A percentile compares a stretch with the other conserved stretches of the same genome.
These are phyloP conservation scores for Suillus plorans DNA, from an alignment of 768 basidiomycete genomes.

Conservation along the genomic window DNA sequence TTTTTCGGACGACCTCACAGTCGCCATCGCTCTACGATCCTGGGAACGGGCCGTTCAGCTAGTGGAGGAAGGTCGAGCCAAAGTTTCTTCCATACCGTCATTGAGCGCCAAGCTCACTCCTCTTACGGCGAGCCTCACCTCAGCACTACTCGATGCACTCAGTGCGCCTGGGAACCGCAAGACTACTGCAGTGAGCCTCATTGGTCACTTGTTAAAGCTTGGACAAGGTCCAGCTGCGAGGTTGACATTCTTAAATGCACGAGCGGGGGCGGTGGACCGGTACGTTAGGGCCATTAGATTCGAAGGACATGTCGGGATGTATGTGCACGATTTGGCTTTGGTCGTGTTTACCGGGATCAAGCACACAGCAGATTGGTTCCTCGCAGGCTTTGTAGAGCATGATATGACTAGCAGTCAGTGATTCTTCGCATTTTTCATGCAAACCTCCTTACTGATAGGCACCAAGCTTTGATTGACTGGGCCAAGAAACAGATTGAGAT, in stretches of 20 bases:
- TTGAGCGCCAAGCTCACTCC: conserved; percentile 60
- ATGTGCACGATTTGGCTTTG: conserved; percentile 83
- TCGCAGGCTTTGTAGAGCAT: conserved; percentile 94
- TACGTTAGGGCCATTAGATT: conserved; percentile 87
- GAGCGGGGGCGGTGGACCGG: conserved; percentile 69
- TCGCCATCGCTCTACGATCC: conserved; percentile 84
- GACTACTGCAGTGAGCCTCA: conserved; percentile 65
- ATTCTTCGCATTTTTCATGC: background rate
- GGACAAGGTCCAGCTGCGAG: conserved; percentile 78
- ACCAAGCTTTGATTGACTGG: conserved; percentile 90
- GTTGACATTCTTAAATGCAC: conserved; percentile 77
- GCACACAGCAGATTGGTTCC: conserved; percentile 97
- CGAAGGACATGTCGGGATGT: conserved; percentile 84
- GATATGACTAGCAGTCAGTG: conserved; percentile 86
- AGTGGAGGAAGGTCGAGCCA: conserved; percentile 81
- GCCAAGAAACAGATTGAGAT: conserved; percentile 80
- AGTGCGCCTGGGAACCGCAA: conserved; percentile 77
- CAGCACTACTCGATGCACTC: conserved; percentile 72
- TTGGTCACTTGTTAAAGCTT: conserved; percentile 71
- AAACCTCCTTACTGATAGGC: background rate
- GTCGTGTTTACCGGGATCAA: conserved; percentile 94
- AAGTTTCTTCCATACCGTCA: conserved; percentile 52
- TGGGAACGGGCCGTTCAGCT: conserved; percentile 87
- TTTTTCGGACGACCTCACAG: conserved; percentile 88
- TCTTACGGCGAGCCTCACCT: conserved; percentile 65